phyloP scores from a whole-genome alignment of 2,329 filamentous ascomycete species.

The Cytospora leucostoma region DNA sequence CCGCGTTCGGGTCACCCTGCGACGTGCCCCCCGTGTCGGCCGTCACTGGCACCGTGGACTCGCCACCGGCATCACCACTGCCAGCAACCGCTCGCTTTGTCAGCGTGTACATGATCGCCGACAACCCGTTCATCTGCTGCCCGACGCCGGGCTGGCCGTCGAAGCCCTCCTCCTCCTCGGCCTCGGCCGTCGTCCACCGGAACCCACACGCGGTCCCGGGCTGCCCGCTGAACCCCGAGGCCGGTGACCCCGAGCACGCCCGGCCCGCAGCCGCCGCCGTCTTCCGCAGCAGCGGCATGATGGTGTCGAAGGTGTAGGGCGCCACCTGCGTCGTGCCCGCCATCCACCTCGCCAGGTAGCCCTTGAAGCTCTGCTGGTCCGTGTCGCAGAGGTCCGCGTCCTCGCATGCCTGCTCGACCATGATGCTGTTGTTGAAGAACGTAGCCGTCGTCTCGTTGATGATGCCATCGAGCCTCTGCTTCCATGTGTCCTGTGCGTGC shows the following conservation, averaged over 20 bases:
- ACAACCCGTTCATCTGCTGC: slow-evolving; percentile 68
- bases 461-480: slow-evolving; percentile 60
- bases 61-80: slow-evolving; percentile 19
- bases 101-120: slow-evolving; percentile 63
- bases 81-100: slow-evolving; percentile 38
- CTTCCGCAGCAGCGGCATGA: slow-evolving; percentile 53
- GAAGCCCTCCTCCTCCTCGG: slow-evolving; percentile 43
- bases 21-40: slow-evolving; percentile 61
- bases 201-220: slow-evolving; percentile 67
- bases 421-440: slow-evolving; percentile 59
- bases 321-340: slow-evolving; percentile 57
- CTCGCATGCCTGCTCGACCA: slow-evolving; percentile 71
- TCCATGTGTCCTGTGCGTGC: slow-evolving; percentile 49
- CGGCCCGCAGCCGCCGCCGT: slow-evolving; percentile 54
- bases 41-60: slow-evolving; percentile 49
- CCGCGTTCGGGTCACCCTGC: slow-evolving; percentile 51
- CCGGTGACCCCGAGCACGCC: slow-evolving; percentile 51
- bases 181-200: slow-evolving; percentile 53
- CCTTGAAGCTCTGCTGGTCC: slow-evolving; percentile 76
- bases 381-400: slow-evolving; percentile 60
- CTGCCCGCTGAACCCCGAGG: slow-evolving; percentile 50
- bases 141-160: slow-evolving; percentile 66
- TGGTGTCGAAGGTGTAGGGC: slow-evolving; percentile 50
- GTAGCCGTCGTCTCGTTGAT: slow-evolving; percentile 50
- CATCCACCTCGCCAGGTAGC: slow-evolving; percentile 70